phyloP scores from a whole-genome alignment of 2,329 filamentous ascomycete genomes.

The Colletotrichum sp. region DNA sequence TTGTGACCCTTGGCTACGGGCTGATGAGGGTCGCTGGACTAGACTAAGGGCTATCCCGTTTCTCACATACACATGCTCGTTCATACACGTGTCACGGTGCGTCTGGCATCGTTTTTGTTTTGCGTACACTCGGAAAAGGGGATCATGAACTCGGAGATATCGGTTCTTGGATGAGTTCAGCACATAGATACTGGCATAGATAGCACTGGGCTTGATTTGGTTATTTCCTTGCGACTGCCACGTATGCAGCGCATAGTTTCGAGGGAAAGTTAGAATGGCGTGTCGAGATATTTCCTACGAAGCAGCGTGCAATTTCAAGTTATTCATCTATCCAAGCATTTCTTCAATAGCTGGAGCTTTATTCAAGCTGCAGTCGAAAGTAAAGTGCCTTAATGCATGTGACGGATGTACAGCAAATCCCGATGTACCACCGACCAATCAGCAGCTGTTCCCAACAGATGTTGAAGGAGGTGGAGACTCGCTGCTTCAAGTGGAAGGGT shows the following conservation, averaged over 20 bases:
- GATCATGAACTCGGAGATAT: background rate
- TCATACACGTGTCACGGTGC: background rate
- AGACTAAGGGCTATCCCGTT: constrained; percentile 35
- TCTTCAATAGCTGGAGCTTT: background rate
- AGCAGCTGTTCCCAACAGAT: background rate
- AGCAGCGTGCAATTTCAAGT: background rate
- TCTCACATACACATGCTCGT: background rate
- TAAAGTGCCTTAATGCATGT: background rate
- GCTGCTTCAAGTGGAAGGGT: constrained; percentile 6
- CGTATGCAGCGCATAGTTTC: background rate
- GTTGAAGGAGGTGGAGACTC: constrained; percentile 9
- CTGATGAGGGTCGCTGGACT: constrained; percentile 81
- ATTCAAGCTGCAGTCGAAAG: background rate
- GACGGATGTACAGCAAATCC: constrained; percentile 1
- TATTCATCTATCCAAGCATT: background rate
- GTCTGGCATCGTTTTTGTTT: background rate
- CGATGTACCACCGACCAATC: background rate
- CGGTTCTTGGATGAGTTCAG: background rate
- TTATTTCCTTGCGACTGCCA: background rate
- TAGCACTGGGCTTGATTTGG: background rate
- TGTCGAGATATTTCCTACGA: background rate
- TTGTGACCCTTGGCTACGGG: constrained; percentile 89
- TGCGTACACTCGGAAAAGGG: background rate
- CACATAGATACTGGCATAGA: background rate
- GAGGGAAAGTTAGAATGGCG: background rate